Conservation (phyloP, 805 yeast species). For the Candida vartiovaarae region DNA sequence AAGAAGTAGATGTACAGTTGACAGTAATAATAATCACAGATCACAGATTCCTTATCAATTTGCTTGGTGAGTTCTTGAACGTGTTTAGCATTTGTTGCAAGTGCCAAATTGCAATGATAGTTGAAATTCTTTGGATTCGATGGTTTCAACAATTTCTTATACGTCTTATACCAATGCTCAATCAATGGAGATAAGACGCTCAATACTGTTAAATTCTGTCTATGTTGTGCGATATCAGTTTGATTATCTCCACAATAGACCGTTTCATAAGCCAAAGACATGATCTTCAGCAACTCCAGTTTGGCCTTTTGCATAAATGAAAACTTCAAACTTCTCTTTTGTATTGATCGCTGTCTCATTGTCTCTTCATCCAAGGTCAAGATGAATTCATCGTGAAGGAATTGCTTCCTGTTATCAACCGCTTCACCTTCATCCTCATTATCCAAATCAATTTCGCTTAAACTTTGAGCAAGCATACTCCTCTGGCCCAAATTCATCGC, state of each 20-base stretch:
- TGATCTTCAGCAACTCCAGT: constrained; percentile 69
- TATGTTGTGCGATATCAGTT: constrained; percentile 41
- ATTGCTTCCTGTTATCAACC: constrained; percentile 20
- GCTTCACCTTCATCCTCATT: constrained; percentile 29
- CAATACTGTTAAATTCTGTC: constrained; percentile 64
- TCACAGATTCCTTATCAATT: constrained; percentile 62
- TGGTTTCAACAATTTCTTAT: constrained; percentile 46
- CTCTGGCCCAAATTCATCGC: constrained; percentile 77
- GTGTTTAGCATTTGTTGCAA: constrained; percentile 25
- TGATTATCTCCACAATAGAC: constrained; percentile 60
- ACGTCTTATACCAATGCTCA: constrained; percentile 69
- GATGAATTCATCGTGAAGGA: constrained; percentile 26
- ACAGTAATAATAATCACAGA: constrained; percentile 80
- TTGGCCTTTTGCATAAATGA: constrained; percentile 65
- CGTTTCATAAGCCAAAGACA: constrained; percentile 77
- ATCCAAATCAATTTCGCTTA: constrained; percentile 58
- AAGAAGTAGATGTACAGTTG: constrained; percentile 76
- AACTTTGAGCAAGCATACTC: constrained; percentile 67
- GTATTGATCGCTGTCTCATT: constrained; percentile 20
- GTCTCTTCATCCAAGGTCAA: constrained; percentile 24
- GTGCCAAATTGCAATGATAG: constrained; percentile 22
- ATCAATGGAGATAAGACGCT: constrained; percentile 70
- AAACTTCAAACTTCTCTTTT: constrained; percentile 38
- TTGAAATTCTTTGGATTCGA: constrained; percentile 34
- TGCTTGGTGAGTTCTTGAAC: constrained; percentile 26